Base-by-base conservation (phyloP, 495 filamentous ascomycete genomes). In the Polyplosphaeria fusca region DNA sequence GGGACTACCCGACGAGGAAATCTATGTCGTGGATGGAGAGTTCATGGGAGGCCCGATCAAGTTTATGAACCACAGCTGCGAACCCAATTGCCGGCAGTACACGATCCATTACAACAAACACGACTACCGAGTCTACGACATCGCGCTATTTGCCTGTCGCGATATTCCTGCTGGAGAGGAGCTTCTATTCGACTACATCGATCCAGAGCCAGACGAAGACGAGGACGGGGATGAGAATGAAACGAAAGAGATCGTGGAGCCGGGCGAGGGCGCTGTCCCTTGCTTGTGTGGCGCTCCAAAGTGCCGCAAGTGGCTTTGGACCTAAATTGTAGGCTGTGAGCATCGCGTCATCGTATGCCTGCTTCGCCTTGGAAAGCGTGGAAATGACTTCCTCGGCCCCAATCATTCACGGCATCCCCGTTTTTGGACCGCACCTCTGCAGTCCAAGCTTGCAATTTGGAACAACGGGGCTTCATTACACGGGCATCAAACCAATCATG, bases 111-210 rank as follows among this genome's bases (percentile, higher is more conserved):
- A 82, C 16, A 88, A 89, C 58, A 84, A 87, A 42, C 78, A 81
- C 2, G 88, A 95, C 55, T 76, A 81, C 24, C 76, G 79, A 13
- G 74, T 96, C 11, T 95, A 96, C 64, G 86, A 96, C 54, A 72
- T 98, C 2, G 91, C 89, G 0, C 84, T 96, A 58, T 98, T 98
- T 59, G 87, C 92, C 0, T 71, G 82, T 5, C 67, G 77, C 7
- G 82, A 87, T 28, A 89, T 98, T 24, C 72, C 76, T 0, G 76
- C 81, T 1, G 77, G 76, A 2, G 84, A 82, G 4, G 91, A 97
- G 66, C 63, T 97, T 11, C 94, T 88, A 0, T 96, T 97, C 50
- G 89, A 95, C 63, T 97, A 74, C 44, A 26, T 70, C 58, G 71
- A 97, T 60, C 79, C 82, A 9, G 71, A 72, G 30, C 79, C 83